These are phyloP conservation scores for Suillus plorans DNA, from an alignment of 768 basidiomycete species.

Conservation along the genomic window DNA sequence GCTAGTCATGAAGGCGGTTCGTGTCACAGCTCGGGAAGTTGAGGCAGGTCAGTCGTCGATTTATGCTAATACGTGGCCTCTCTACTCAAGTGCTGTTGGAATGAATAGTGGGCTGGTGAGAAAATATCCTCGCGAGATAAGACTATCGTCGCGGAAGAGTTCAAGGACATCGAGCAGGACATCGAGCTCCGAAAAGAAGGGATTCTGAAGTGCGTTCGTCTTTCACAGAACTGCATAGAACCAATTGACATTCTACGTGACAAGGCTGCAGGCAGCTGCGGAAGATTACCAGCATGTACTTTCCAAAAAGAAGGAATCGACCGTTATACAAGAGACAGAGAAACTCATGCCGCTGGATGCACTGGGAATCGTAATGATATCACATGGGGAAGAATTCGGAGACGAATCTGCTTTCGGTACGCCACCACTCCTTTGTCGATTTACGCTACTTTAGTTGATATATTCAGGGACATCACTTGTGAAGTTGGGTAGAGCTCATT, in stretches of 20 bases:
- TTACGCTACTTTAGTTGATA: not conserved
- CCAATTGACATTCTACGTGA: not conserved
- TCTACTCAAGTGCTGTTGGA: conserved; percentile 17
- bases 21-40: conserved; percentile 66
- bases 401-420: conserved; percentile 72
- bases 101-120: conserved; percentile 81
- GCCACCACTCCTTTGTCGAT: conserved; percentile 16
- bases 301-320: conserved; percentile 75
- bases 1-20: not conserved
- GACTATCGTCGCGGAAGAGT: conserved; percentile 74
- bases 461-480: conserved; percentile 66
- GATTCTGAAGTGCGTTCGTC: conserved; percentile 56
- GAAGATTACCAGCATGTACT: conserved; percentile 67
- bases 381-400: conserved; percentile 81
- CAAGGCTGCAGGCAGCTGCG: conserved; percentile 71
- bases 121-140: conserved; percentile 85
- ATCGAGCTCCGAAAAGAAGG: conserved; percentile 79
- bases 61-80: conserved; percentile 2
- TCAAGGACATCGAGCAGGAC: conserved; percentile 79
- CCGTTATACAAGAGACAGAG: conserved; percentile 56
- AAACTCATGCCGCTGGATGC: conserved; percentile 78
- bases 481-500: conserved; percentile 79
- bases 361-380: conserved; percentile 84
- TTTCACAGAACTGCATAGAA: not conserved
- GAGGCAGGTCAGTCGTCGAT: conserved; percentile 56